phyloP scores from a whole-genome alignment of 2,329 filamentous ascomycete genomes.

The Sarocladium strictum region DNA sequence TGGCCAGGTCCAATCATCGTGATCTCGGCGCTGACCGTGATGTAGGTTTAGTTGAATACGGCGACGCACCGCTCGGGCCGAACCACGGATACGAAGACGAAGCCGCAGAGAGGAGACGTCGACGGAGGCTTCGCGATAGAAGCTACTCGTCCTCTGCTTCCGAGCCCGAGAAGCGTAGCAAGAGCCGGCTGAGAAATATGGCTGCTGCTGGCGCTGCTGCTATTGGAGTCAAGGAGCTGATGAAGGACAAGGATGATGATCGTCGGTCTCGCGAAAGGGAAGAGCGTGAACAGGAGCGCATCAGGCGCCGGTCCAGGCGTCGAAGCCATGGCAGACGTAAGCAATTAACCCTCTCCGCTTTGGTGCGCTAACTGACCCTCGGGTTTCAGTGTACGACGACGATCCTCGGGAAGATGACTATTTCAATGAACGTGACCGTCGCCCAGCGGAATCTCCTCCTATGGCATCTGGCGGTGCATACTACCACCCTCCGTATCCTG shows the following conservation, averaged over 20 bases:
- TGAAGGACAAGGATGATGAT: slow-evolving; percentile 29
- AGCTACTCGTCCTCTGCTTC: slow-evolving; percentile 28
- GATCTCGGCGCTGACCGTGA: slow-evolving; percentile 56
- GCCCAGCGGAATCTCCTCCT: slow-evolving; percentile 31
- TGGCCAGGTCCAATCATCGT: slow-evolving; percentile 42
- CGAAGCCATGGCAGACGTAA: slow-evolving; percentile 3
- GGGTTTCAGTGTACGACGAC: slow-evolving; percentile 25
- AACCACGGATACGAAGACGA: slow-evolving; percentile 42
- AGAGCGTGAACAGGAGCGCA: slow-evolving; percentile 10
- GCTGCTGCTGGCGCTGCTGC: slow-evolving; percentile 55
- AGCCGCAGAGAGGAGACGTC: slow-evolving; percentile 35
- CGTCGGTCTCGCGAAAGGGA: slow-evolving; percentile 12
- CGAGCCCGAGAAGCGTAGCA: slow-evolving; percentile 40
- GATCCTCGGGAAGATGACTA: slow-evolving; percentile 23
- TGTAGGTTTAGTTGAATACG: slow-evolving; percentile 65
- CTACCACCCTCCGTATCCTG: slow-evolving; percentile 35
- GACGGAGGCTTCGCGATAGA: slow-evolving; percentile 31
- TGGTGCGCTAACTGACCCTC: background rate
- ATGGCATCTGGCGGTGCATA: slow-evolving; percentile 46
- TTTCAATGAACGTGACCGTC: slow-evolving; percentile 25
- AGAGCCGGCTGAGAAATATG: slow-evolving; percentile 48
- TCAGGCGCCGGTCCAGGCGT: background rate
- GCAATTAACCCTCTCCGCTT: background rate
- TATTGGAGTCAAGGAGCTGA: slow-evolving; percentile 56
- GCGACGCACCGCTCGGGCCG: slow-evolving; percentile 45